Conservation (phyloP, 108 stramenopile genomes). For the Nannochloropsis gaditana region DNA sequence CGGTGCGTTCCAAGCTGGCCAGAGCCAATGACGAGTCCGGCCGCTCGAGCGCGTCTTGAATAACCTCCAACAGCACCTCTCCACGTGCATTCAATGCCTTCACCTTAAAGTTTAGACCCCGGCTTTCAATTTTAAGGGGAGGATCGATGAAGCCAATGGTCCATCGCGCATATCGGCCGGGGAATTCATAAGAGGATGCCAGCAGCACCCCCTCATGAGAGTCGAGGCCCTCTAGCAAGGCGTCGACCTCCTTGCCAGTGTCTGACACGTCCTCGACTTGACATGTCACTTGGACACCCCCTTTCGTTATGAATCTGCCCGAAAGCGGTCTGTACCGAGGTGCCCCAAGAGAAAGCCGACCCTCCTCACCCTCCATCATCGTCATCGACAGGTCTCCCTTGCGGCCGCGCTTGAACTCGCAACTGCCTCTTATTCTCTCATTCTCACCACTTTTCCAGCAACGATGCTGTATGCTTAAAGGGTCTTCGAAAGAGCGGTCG, state of each 20-base stretch:
- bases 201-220: constrained; percentile 71
- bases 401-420: neutral
- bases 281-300: constrained; percentile 76
- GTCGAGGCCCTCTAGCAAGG: constrained; percentile 76
- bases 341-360: constrained; percentile 50
- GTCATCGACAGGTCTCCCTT: neutral
- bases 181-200: constrained; percentile 84
- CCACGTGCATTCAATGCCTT: constrained; percentile 75
- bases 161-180: constrained; percentile 72
- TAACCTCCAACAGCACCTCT: constrained; percentile 65
- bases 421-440: neutral
- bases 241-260: constrained; percentile 63
- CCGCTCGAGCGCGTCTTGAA: constrained; percentile 61
- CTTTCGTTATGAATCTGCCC: constrained; percentile 59
- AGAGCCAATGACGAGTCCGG: constrained; percentile 18
- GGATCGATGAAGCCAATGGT: constrained; percentile 78
- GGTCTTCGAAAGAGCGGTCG: too few relatives aligned
- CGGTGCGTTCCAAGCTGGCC: neutral
- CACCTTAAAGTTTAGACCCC: constrained; percentile 63
- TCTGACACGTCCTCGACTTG: constrained; percentile 60
- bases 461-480: too few relatives aligned
- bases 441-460: neutral
- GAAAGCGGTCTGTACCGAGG: constrained; percentile 45
- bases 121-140: constrained; percentile 76
- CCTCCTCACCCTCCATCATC: constrained; percentile 8